Evolutionary conservation across 2,329 filamentous ascomycete genomes (phyloP).

Genomic region (Camptophora hylomeconis): DNA sequence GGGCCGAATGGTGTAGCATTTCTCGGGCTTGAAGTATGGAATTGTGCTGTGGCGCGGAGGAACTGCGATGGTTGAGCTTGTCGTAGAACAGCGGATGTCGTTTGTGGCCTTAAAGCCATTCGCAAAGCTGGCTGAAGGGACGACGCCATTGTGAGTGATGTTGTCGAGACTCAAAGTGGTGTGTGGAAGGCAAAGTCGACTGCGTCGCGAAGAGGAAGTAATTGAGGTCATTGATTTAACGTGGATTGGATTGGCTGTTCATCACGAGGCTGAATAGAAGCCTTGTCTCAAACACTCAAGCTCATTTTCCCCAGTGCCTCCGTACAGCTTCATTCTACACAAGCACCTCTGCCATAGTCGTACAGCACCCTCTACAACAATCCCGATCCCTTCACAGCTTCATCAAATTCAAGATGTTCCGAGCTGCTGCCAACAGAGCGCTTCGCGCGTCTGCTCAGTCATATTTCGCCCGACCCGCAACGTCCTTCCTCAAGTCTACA

Average conservation of each 20-base stretch:
- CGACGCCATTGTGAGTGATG: conserved; percentile 28
- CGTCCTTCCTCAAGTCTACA: conserved; percentile 48
- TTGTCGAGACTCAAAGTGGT: conserved; percentile 5
- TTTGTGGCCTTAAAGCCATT: conserved; percentile 29
- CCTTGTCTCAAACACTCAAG: too few species aligned
- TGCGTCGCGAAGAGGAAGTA: conserved; percentile 10
- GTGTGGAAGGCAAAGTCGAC: conserved; percentile 12
- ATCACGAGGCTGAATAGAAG: too few species aligned
- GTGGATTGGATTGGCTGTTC: conserved; percentile 25
- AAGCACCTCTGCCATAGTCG: too few species aligned
- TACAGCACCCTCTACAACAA: too few species aligned
- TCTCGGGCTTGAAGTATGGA: conserved; percentile 50
- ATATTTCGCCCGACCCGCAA: conserved; percentile 45
- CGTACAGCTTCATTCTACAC: too few species aligned
- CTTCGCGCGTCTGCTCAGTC: conserved; percentile 43
- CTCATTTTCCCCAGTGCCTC: too few species aligned
- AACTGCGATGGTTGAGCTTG: conserved; percentile 17
- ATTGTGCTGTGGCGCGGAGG: conserved; percentile 40
- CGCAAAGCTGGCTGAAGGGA: conserved; percentile 28
- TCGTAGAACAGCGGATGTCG: conserved; percentile 19
- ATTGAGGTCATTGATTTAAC: conserved; percentile 30
- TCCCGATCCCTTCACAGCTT: too few species aligned
- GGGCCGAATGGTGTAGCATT: conserved; percentile 58
- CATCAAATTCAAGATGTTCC: conserved; percentile 71
- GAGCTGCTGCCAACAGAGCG: conserved; percentile 70